A percentile compares a stretch with the other conserved stretches of the same genome.
phyloP scores from a whole-genome alignment of 805 yeast genomes.

The Ogataea nitratoaversa region DNA sequence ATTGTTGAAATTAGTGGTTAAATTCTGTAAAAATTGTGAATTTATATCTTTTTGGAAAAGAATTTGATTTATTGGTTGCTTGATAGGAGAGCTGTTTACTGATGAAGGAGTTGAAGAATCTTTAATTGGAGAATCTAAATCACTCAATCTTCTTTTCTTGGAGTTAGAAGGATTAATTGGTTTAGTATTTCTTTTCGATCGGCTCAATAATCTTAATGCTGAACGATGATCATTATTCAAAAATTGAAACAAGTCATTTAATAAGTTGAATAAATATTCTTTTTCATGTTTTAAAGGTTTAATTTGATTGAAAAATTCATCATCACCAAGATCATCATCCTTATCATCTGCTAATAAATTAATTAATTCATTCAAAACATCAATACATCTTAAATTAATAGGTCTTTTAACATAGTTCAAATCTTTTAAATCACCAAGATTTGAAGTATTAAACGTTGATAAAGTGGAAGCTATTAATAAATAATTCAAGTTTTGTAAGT shows the following conservation, averaged over 20 bases:
- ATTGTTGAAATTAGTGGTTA: neutral
- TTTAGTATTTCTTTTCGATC: slow-evolving; percentile 7
- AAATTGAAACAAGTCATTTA: slow-evolving; percentile 10
- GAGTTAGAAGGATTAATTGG: no score
- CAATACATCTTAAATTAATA: slow-evolving; percentile 31
- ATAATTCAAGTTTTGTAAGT: slow-evolving; percentile 29
- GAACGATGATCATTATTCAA: slow-evolving; percentile 2
- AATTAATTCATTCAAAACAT: slow-evolving; percentile 21
- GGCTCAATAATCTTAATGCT: slow-evolving; percentile 4
- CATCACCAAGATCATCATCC: slow-evolving; percentile 10
- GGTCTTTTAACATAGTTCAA: slow-evolving; percentile 22
- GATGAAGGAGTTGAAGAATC: no score
- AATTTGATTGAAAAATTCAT: slow-evolving; percentile 25
- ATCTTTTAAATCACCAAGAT: slow-evolving; percentile 24
- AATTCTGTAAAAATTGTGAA: neutral
- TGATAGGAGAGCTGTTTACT: no score
- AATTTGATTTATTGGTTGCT: no score
- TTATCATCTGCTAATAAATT: slow-evolving; percentile 10
- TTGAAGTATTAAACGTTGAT: slow-evolving; percentile 25
- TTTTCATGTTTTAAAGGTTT: slow-evolving; percentile 12
- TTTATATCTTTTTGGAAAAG: neutral
- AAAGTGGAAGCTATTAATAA: slow-evolving; percentile 36
- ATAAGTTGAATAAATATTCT: slow-evolving; percentile 13
- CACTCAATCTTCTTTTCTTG: neutral
- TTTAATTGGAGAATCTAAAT: neutral